Evolutionary conservation across 306 rosid species (phyloP).

Genomic region (Elaeagnus macrophylla): DNA sequence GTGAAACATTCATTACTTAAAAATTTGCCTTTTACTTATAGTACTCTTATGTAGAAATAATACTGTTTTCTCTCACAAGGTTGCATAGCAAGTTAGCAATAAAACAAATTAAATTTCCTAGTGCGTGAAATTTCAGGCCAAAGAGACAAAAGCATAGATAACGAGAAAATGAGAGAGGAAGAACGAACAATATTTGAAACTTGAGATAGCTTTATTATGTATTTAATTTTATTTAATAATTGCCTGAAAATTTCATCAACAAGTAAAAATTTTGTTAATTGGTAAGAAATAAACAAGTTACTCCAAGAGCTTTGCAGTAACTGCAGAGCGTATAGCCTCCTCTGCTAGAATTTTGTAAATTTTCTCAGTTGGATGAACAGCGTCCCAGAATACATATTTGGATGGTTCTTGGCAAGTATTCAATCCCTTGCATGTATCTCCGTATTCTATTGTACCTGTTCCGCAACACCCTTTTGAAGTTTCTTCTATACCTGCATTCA

Average conservation of each 20-base stretch:
- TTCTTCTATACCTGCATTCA: slow-evolving; percentile 36
- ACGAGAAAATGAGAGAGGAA: background rate
- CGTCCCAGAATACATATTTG: slow-evolving; percentile 68
- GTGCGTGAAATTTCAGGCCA: background rate
- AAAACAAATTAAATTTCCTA: too few relatives aligned
- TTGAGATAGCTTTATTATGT: too few relatives aligned
- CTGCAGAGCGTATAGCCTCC: slow-evolving; percentile 30
- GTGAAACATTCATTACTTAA: too few relatives aligned
- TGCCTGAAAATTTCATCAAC: background rate
- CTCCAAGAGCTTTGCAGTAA: background rate
- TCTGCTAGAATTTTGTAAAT: slow-evolving; percentile 58
- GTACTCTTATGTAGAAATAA: too few relatives aligned
- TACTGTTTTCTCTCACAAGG: too few relatives aligned
- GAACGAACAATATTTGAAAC: background rate
- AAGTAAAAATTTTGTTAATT: background rate
- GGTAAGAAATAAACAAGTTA: background rate
- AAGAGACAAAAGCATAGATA: background rate
- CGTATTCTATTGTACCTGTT: slow-evolving; percentile 52
- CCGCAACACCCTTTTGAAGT: slow-evolving; percentile 66
- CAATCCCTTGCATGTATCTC: slow-evolving; percentile 51
- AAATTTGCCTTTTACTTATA: too few relatives aligned
- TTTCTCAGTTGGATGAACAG: slow-evolving; percentile 66
- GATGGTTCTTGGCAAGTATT: slow-evolving; percentile 41
- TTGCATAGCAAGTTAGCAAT: background rate
- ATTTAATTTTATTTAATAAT: background rate